Evolutionary conservation across 345 rosid genomes (phyloP).

Genomic region (Gossypium ekmanianum): DNA sequence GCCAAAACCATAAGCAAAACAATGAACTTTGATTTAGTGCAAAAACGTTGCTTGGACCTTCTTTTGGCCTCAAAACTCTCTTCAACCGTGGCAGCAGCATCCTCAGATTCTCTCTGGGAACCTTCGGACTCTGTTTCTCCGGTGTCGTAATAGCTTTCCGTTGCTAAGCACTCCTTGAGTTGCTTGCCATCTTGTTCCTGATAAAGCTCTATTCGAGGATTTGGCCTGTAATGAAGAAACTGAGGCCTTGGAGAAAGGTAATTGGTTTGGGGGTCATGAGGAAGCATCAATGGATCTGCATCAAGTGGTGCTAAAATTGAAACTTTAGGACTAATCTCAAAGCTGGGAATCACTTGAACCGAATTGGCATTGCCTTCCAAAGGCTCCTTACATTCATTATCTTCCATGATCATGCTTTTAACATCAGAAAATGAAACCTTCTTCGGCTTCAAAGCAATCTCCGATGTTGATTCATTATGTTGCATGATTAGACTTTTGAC

Average conservation of each 20-base stretch:
- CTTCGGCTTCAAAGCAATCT: slow-evolving; percentile 14
- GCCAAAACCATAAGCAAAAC: slow-evolving; percentile 39
- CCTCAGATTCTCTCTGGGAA: slow-evolving; percentile 39
- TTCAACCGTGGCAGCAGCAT: slow-evolving; percentile 12
- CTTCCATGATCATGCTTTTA: slow-evolving; percentile 38
- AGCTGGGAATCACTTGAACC: slow-evolving; percentile 45
- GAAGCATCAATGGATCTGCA: slow-evolving; percentile 48
- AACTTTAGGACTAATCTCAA: slow-evolving; percentile 36
- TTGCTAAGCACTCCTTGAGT: slow-evolving; percentile 47
- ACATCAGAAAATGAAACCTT: slow-evolving; percentile 32
- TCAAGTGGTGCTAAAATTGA: slow-evolving; percentile 51
- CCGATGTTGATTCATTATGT: slow-evolving; percentile 24
- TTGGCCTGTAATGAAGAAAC: slow-evolving; percentile 58
- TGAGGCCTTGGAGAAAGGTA: slow-evolving; percentile 62
- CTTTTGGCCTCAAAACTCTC: slow-evolving; percentile 25
- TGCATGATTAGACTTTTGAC: slow-evolving; percentile 35
- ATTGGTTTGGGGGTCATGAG: slow-evolving; percentile 60
- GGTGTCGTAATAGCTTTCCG: slow-evolving; percentile 45
- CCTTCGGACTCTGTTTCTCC: slow-evolving; percentile 46
- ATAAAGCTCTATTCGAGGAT: slow-evolving; percentile 46
- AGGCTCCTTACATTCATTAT: slow-evolving; percentile 7
- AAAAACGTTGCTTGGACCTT: slow-evolving; percentile 34
- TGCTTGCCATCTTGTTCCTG: slow-evolving; percentile 37
- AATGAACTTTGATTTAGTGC: slow-evolving; percentile 34
- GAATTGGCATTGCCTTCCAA: slow-evolving; percentile 21